A percentile compares a stretch with the other conserved stretches of the same genome.
Conservation (phyloP, 2,329 filamentous ascomycete genomes). For the Penicillium sp. region DNA sequence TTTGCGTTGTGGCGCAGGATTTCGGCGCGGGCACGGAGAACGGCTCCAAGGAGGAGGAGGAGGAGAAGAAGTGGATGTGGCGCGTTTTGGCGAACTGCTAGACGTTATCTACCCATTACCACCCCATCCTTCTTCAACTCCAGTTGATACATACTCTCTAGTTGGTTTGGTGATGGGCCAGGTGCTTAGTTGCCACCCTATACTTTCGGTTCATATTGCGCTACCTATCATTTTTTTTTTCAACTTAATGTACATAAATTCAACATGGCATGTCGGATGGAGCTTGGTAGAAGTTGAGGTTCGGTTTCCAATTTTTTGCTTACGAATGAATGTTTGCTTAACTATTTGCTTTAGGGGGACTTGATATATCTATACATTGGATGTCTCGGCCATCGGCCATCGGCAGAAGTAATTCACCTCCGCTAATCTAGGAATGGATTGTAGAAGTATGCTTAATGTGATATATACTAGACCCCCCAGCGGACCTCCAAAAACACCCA, state of each 20-base stretch:
- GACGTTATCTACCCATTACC: constrained; percentile 4
- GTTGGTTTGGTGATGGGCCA: neutral
- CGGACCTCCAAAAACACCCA: no score
- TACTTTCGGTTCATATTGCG: neutral
- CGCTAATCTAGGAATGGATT: no score
- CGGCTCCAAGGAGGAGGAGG: constrained; percentile 44
- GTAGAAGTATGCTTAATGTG: no score
- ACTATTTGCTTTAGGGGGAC: no score
- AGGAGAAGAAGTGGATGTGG: constrained; percentile 48
- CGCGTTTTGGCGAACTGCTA: constrained; percentile 39
- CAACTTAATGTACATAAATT: constrained; percentile 15
- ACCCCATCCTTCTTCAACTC: neutral
- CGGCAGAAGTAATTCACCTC: no score
- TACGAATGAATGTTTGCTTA: neutral
- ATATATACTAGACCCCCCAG: no score
- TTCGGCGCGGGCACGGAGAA: constrained; percentile 48
- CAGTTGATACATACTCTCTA: neutral
- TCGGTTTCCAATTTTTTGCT: neutral
- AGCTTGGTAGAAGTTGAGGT: neutral
- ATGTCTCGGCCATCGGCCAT: no score
- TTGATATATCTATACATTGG: no score
- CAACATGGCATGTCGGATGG: constrained; percentile 1
- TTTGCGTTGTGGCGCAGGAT: constrained; percentile 66
- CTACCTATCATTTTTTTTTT: neutral
- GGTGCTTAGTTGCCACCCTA: neutral